These are phyloP conservation scores for Huntiella decipiens DNA, from an alignment of 2,329 filamentous ascomycete species.

Conservation along the genomic window DNA sequence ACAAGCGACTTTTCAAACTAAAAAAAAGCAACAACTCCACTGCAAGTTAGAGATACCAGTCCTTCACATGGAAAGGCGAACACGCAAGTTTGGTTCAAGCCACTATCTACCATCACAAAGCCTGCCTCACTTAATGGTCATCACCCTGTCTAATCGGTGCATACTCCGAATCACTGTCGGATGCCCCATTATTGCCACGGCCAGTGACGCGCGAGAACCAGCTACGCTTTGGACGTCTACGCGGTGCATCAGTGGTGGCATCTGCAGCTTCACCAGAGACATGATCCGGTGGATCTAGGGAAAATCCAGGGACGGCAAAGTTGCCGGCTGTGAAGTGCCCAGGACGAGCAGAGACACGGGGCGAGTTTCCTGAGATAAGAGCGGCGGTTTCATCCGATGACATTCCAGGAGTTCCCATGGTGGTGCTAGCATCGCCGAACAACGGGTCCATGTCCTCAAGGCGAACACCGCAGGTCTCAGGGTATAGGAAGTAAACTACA, in stretches of 20 bases:
- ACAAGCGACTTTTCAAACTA: no score
- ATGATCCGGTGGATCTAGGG: constrained; percentile 52
- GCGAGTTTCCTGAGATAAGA: constrained; percentile 59
- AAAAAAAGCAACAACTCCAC: no score
- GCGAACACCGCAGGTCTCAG: constrained; percentile 85
- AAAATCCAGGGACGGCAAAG: constrained; percentile 44
- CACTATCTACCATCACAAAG: neutral
- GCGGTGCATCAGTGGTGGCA: neutral
- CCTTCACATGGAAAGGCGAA: no score
- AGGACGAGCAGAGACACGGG: constrained; percentile 41
- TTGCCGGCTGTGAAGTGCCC: constrained; percentile 36
- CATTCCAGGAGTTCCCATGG: constrained; percentile 56
- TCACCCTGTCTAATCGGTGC: constrained; percentile 24
- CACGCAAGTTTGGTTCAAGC: no score
- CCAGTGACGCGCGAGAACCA: constrained; percentile 28
- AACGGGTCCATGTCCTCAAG: constrained; percentile 92
- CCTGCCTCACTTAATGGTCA: constrained; percentile 13
- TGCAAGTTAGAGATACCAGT: no score
- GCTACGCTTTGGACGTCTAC: constrained; percentile 18
- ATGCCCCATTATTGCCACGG: constrained; percentile 18
- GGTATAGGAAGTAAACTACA: constrained; percentile 89
- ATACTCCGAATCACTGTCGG: constrained; percentile 20
- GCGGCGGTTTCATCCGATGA: constrained; percentile 54
- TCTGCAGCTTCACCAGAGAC: constrained; percentile 17
- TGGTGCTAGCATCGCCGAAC: constrained; percentile 82